A percentile compares a stretch with the other conserved stretches of the same genome.
Evolutionary conservation across 2,329 filamentous ascomycete genomes (phyloP).

Genomic region (Rasamsonia emersonii): DNA sequence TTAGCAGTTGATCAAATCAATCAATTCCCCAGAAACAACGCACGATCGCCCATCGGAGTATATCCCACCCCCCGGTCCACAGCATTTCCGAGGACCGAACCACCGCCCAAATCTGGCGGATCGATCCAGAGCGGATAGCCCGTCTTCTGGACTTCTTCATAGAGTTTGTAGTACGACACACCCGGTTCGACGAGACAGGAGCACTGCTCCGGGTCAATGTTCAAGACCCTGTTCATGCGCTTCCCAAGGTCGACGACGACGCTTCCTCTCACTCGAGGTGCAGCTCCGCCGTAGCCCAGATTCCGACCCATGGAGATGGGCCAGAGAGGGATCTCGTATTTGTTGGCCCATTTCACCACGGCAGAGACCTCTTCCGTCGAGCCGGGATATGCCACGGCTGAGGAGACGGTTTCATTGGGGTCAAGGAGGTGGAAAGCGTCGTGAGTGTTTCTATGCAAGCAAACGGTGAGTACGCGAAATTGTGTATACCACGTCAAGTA

Average conservation of each 20-base stretch:
- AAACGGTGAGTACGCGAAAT: too few relatives aligned
- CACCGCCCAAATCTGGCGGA: constrained; percentile 43
- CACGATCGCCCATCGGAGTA: constrained; percentile 21
- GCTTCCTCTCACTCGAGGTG: constrained; percentile 35
- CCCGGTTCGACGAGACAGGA: constrained; percentile 32
- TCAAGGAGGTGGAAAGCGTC: constrained; percentile 36
- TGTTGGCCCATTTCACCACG: constrained; percentile 24
- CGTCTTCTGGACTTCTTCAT: constrained; percentile 32
- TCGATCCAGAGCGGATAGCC: constrained; percentile 39
- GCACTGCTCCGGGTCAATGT: constrained; percentile 23
- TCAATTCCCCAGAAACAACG: too few relatives aligned
- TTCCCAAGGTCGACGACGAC: constrained; percentile 36
- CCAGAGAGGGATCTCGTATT: constrained; percentile 23
- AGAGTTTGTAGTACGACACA: constrained; percentile 40
- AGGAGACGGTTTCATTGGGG: constrained; percentile 36
- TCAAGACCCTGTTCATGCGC: constrained; percentile 24
- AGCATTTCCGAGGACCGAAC: constrained; percentile 42
- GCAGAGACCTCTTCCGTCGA: constrained; percentile 24
- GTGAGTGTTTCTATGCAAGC: constrained; percentile 30
- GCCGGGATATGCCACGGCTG: constrained; percentile 37
- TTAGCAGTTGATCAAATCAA: constrained; percentile 1
- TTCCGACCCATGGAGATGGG: constrained; percentile 36
- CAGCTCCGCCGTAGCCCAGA: constrained; percentile 42
- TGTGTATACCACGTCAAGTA: too few relatives aligned
- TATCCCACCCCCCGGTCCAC: constrained; percentile 39